Evolutionary conservation across 169 alveolate genomes (phyloP), one percentile per base, ranked within the genome.

Genomic region (Theileria annulata): DNA sequence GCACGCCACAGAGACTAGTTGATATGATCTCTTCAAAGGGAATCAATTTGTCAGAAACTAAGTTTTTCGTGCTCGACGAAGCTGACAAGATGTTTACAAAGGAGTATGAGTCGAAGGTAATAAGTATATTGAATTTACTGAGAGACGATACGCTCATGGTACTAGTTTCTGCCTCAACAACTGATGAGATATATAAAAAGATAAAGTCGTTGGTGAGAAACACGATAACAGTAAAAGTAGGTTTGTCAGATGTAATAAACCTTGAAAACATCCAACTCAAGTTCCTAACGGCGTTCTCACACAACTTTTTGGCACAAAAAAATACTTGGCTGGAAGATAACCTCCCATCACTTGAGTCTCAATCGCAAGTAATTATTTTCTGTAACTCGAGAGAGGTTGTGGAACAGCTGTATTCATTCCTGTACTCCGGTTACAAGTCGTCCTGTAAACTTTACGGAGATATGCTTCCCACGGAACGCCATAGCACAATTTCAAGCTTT

Each of bases 201-300:
- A 73, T 73, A 51, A 73, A 63, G 63, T 59, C 74, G 1, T 64
- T 73, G n/a, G 77, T 63, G 17, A 73, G 77, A 73, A 59, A 51
- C 78, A 21, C 79, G 15, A 73, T 73, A n/a, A 63, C 77, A 30
- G 54, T 73, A 8, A 73, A 63, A 21, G 80, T 73, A 19, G 80
- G 80, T 5, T 19, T 35, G 42, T 21, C 80, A 21, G 37, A 62
- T n/a, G 74, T 28, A 30, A 28, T 51, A 10, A 59, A 73, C 54
- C 62, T 73, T n/a, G 62, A 73, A 10, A 73, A 67, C 25, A 48
- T 73, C 5, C 67, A 73, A 6, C 47, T 73, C 12, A 73, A 73
- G 17, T 73, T 28, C n/a, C 31, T 73, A 8, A 73, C 64, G 27
- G 6, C 51, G 28, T 49, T 49, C 54, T 49, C 74, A 31, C 59